Percentiles rank a stretch among this genome's conserved stretches.
These are phyloP conservation scores for Huiozyma naganishii DNA, from an alignment of 805 yeast species.

Conservation along the genomic window DNA sequence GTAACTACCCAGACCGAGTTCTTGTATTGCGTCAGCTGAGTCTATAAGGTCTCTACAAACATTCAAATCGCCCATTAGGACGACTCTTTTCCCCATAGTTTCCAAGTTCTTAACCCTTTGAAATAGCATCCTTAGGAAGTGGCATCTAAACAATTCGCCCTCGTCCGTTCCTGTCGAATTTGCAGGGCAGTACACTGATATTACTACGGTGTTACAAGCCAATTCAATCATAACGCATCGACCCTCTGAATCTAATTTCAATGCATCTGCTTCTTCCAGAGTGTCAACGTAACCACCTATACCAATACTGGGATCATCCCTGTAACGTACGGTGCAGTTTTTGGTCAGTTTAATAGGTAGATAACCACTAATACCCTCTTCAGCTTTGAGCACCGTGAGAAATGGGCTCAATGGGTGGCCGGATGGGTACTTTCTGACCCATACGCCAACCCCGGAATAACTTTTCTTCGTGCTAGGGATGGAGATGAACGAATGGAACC, in stretches of 20 bases:
- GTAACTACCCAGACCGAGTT: constrained; percentile 2
- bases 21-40: constrained; percentile 54
- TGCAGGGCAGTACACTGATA: constrained; percentile 83
- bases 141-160: constrained; percentile 47
- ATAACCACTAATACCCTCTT: constrained; percentile 83
- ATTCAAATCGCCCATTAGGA: constrained; percentile 84
- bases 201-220: constrained; percentile 46
- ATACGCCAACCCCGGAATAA: constrained; percentile 86
- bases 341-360: constrained; percentile 16
- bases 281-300: constrained; percentile 61
- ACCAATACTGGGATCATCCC: constrained; percentile 17
- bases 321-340: constrained; percentile 9
- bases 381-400: constrained; percentile 58
- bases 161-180: constrained; percentile 63
- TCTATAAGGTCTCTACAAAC: constrained; percentile 73
- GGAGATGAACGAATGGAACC: constrained; percentile 56
- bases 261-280: constrained; percentile 27
- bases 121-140: constrained; percentile 50
- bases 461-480: constrained; percentile 65
- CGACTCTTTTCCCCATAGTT: constrained; percentile 51
- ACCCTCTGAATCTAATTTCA: constrained; percentile 70
- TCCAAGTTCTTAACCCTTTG: constrained; percentile 48
- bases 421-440: constrained; percentile 42
- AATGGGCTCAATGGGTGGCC: constrained; percentile 33
- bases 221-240: constrained; percentile 69